A percentile compares a stretch with the other conserved stretches of the same genome.
Conservation (phyloP, 1,284 basidiomycete genomes). For the Peniophora sp. region DNA sequence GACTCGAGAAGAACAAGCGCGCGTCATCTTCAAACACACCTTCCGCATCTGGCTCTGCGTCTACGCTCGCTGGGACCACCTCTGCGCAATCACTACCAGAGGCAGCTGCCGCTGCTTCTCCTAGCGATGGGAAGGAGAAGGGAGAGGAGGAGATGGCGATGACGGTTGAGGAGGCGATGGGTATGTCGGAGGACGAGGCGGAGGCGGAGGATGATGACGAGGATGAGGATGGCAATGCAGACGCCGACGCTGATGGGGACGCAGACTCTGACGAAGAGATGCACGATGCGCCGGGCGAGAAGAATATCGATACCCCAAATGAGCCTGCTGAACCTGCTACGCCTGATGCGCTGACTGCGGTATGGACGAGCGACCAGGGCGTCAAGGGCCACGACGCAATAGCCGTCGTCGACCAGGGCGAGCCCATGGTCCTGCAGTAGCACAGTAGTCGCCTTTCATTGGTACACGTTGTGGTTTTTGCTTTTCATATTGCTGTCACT, state of each 20-base stretch:
- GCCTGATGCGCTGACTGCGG: background rate
- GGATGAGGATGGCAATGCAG: slow-evolving; percentile 16
- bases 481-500: too few relatives aligned
- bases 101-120: background rate
- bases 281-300: slow-evolving; percentile 16
- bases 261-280: slow-evolving; percentile 5
- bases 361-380: background rate
- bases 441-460: background rate
- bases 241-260: slow-evolving; percentile 9
- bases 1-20: slow-evolving; percentile 38
- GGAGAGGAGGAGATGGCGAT: slow-evolving; percentile 8
- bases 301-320: slow-evolving; percentile 17
- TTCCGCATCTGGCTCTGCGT: slow-evolving; percentile 2
- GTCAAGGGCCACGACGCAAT: background rate
- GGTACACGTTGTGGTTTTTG: too few relatives aligned
- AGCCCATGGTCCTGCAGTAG: background rate
- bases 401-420: background rate
- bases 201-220: slow-evolving; percentile 15
- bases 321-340: slow-evolving; percentile 21
- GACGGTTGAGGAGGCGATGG: slow-evolving; percentile 15
- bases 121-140: slow-evolving; percentile 8
- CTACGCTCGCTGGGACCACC: slow-evolving; percentile 11
- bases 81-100: background rate
- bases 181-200: slow-evolving; percentile 17
- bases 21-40: slow-evolving; percentile 10